Conservation (phyloP, 352 stramenopile genomes). For the Pythium aristosporum region DNA sequence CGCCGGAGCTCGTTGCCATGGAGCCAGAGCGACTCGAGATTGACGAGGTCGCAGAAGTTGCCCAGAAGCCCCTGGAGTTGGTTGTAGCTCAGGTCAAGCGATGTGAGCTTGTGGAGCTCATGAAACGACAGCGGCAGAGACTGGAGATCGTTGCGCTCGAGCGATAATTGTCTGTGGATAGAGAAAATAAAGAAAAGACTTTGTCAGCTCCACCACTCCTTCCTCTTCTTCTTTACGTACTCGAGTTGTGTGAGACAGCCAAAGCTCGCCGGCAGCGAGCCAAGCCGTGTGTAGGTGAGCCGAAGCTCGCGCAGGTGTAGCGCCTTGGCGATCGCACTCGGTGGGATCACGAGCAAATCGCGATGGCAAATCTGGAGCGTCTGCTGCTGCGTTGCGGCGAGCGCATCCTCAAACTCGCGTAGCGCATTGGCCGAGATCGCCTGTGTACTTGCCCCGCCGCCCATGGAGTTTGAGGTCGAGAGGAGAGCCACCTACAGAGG, state of each 20-base stretch:
- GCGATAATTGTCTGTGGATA: slow-evolving; percentile 38
- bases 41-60: slow-evolving; percentile 49
- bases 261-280: slow-evolving; percentile 47
- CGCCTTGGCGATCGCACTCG: slow-evolving; percentile 37
- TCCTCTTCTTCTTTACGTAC: slow-evolving; percentile 24
- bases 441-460: slow-evolving; percentile 9
- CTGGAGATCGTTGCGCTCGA: slow-evolving; percentile 52
- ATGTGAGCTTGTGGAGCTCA: slow-evolving; percentile 34
- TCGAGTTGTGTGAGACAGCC: slow-evolving; percentile 48
- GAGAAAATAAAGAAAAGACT: too few relatives aligned
- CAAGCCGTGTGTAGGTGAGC: slow-evolving; percentile 34
- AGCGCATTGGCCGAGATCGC: slow-evolving; percentile 38
- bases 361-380: slow-evolving; percentile 33
- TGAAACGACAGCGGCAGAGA: slow-evolving; percentile 56
- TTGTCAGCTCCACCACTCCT: too few relatives aligned
- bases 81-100: slow-evolving; percentile 49
- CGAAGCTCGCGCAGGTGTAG: slow-evolving; percentile 44
- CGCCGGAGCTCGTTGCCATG: slow-evolving; percentile 36
- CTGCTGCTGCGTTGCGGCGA: slow-evolving; percentile 19
- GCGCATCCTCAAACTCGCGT: slow-evolving; percentile 39
- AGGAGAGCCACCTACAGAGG: neutral
- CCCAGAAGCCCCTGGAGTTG: slow-evolving; percentile 40
- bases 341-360: slow-evolving; percentile 48
- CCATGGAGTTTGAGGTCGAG: slow-evolving; percentile 1
- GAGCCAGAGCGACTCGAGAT: slow-evolving; percentile 40